Base-by-base conservation (phyloP, 2,329 filamentous ascomycete species). In the Trichothecium sympodiale region DNA sequence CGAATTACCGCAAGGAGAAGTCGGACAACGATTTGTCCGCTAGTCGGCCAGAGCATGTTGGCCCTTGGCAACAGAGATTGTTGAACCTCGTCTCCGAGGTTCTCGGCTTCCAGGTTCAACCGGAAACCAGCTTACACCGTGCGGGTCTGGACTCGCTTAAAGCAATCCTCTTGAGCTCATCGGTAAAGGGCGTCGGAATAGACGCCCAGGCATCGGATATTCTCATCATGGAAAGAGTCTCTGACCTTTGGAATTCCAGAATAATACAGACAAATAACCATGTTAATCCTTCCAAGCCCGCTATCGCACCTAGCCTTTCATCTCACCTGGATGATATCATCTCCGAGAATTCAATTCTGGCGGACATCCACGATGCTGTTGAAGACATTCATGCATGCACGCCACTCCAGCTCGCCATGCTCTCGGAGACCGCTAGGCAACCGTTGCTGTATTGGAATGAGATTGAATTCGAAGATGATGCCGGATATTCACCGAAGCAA, bases 321-420 rank as follows among this genome's bases (percentile, higher is more conserved):
- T 16, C 3, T n/a, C 28, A 27, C 5, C 4, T 4, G 36, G 17
- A 33, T 8, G 31, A 29, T 4, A 39, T 56, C 9, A n/a, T 45
- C 13, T 31, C 36, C 12, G 37, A 44, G 5, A 44, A 46, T 20
- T 16, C 46, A 7, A 36, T 23, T 8, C 17, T 47, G 7, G 29
- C 41, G 5, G 33, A 33, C 28, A 39, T 54, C 7, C 28, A 44
- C 8, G 41, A 47, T 3, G 37, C 54, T 3, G 42, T 65, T 8
- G 56, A 65, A 25, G 55, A 61, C 17, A 47, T 78, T n/a, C 51
- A 69, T 14, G 68, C 69, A 4, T 91, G 84, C 52, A 88, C 79
- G 4, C 69, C 77, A 12, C 64, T 91, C 8, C 88, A 95, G 47
- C 61, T 70, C 14, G 78, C 84, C 2, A 93, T 94, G 85, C 65